Evolutionary conservation across 495 filamentous ascomycete species (phyloP).

Genomic region (Podospora australis): DNA sequence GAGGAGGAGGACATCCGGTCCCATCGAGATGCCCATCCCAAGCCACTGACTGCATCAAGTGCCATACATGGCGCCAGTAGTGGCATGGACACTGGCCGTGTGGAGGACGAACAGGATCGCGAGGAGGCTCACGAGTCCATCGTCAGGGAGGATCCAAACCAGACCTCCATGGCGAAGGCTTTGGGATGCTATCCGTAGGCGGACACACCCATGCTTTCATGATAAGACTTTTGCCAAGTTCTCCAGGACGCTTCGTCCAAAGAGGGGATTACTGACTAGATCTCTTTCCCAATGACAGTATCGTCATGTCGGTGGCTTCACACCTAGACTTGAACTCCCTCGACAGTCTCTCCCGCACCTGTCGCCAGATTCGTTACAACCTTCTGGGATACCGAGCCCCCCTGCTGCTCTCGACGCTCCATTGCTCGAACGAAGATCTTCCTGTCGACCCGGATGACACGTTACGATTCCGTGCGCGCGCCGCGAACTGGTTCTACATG

Average conservation of each 20-base stretch:
- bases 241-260: slow-evolving; percentile 15
- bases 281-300: slow-evolving; percentile 40
- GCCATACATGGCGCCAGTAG: slow-evolving; percentile 2
- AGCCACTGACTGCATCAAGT: too few species aligned
- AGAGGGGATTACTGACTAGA: slow-evolving; percentile 22
- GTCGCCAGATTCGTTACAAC: slow-evolving; percentile 68
- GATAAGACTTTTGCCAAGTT: slow-evolving; percentile 11
- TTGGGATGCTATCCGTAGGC: slow-evolving; percentile 86
- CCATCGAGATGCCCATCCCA: slow-evolving; percentile 29
- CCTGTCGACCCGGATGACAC: slow-evolving; percentile 41
- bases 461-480: slow-evolving; percentile 44
- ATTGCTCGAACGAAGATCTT: slow-evolving; percentile 64
- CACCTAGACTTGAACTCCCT: slow-evolving; percentile 79
- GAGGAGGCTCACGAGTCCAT: slow-evolving; percentile 20
- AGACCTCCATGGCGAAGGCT: slow-evolving; percentile 65
- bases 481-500: slow-evolving; percentile 47
- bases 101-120: background rate
- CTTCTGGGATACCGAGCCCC: slow-evolving; percentile 68
- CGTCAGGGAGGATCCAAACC: slow-evolving; percentile 54
- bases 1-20: slow-evolving; percentile 49
- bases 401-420: slow-evolving; percentile 65
- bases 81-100: slow-evolving; percentile 1
- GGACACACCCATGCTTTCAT: slow-evolving; percentile 14
- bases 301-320: slow-evolving; percentile 66
- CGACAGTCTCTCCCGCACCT: slow-evolving; percentile 70